Evolutionary conservation across 164 flowering plant species (phyloP), one percentile per base, ranked within the genome.

Genomic region (Nymphaea colorata): DNA sequence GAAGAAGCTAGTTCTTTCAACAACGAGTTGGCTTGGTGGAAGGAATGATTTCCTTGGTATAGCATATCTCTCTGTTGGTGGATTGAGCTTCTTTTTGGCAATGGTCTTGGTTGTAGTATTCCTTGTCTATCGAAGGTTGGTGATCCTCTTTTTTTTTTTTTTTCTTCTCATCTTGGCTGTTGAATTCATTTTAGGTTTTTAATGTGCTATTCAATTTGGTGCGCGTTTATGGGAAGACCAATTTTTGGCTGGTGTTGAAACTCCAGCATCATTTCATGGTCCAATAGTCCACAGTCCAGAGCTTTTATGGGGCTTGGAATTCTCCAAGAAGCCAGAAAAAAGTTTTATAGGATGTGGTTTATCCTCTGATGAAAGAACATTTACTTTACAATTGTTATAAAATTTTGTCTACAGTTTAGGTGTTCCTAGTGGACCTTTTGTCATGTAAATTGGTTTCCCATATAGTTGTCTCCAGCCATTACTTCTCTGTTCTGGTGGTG

Each of bases 11-110:
- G 99, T 92, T 68, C 90, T 95, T 57, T 95, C 99, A 11, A 95
- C 98, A 18, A 82, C 99, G 6, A 89, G 91, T 76, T 95, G 98
- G 98, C 82, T 95, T 64, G 99, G 99, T 64, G 99, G 99, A 62
- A 95, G 87, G 81, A 95, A 95, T 70, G 90, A 95, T 71, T 95
- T 95, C 73, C 88, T 95, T 62, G 99, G 99, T 67, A 83, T 90
- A 60, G 98, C 98, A 45, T 90, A 92, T 76, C 87, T 95, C 64
- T 83, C 96, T 14, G 91, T 95, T 55, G 98, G 99, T 4, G 88
- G 93, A 7, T 61, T 94, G 53, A 88, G 99, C 85, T 87, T 91
- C 76, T 82, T 87, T 70, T 67, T 94, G 79, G 93, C 99, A 5
- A 60, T 87, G 82, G 73, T 75, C 42, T 94, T 91, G 83, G 73